A percentile compares a stretch with the other conserved stretches of the same genome.
These are phyloP conservation scores for Psilocybe tampanensis DNA, from an alignment of 768 basidiomycete species.

Conservation along the genomic window DNA sequence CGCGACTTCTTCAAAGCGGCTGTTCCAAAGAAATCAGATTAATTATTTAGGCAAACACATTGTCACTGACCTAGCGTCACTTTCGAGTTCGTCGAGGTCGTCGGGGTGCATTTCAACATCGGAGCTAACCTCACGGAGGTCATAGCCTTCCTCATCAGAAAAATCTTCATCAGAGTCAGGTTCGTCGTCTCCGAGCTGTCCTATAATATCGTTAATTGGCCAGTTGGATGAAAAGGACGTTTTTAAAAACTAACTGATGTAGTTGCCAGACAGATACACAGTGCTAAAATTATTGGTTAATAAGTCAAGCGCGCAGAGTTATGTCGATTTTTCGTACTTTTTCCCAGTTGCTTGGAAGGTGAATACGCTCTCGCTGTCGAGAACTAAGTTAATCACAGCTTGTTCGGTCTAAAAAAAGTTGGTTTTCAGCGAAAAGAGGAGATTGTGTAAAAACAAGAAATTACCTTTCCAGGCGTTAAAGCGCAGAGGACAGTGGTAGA, in stretches of 20 bases:
- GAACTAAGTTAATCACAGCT: conserved; percentile 65
- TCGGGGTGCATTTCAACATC: conserved; percentile 78
- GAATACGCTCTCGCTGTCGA: conserved; percentile 68
- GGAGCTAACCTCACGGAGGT: conserved; percentile 77
- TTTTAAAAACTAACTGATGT: conserved; percentile 57
- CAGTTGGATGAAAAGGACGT: neutral
- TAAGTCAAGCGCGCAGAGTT: neutral
- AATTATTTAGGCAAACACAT: neutral
- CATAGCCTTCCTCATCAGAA: conserved; percentile 60
- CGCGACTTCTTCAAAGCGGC: conserved; percentile 76
- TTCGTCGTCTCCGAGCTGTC: conserved; percentile 53
- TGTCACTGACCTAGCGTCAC: conserved; percentile 51
- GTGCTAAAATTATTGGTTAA: conserved; percentile 42
- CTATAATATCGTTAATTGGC: conserved; percentile 32
- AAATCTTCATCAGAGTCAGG: conserved; percentile 49
- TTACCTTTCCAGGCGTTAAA: conserved; percentile 82
- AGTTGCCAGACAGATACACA: conserved; percentile 83
- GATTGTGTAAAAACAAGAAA: no score
- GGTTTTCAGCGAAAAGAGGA: no score
- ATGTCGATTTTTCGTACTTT: conserved; percentile 54
- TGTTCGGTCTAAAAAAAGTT: conserved; percentile 68
- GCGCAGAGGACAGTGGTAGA: conserved; percentile 71
- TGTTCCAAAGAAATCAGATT: conserved; percentile 21
- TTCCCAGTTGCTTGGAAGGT: conserved; percentile 75
- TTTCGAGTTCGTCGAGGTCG: conserved; percentile 59